Conservation (phyloP, 176 grass and related monocot genomes). For the Triticum dicoccoides region DNA sequence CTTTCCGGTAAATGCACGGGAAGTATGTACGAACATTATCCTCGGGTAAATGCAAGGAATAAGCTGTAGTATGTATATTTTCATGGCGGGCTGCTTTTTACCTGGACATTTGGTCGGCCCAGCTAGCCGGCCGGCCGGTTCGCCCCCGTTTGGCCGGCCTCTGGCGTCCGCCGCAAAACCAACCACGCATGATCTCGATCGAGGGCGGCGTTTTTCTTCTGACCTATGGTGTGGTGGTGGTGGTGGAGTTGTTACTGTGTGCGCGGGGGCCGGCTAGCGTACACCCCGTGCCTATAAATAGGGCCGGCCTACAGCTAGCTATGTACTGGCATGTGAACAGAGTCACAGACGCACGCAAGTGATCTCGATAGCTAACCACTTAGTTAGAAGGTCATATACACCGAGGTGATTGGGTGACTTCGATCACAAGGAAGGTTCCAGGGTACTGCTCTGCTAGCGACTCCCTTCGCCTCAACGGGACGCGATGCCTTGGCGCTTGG, state of each 20-base stretch:
- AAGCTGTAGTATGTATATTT: neutral
- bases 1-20: neutral
- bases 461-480: neutral
- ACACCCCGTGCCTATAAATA: constrained; percentile 46
- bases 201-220: neutral
- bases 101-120: constrained; percentile 9
- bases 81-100: neutral
- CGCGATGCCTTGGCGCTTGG: constrained; percentile 46
- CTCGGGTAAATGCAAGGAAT: neutral
- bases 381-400: constrained; percentile 6
- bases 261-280: neutral
- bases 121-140: constrained; percentile 1
- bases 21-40: no score
- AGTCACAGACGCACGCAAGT: neutral
- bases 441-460: neutral
- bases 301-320: neutral
- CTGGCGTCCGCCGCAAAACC: constrained; percentile 18
- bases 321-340: neutral
- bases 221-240: neutral
- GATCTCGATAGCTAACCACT: constrained; percentile 13
- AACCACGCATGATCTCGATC: neutral
- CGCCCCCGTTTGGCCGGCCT: neutral
- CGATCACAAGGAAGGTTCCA: constrained; percentile 17
- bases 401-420: neutral
- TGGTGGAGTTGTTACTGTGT: constrained; percentile 8